These are phyloP conservation scores for Odonthalia washingtoniensis DNA, from an alignment of 31 red algal genomes.

Conservation along the genomic window DNA sequence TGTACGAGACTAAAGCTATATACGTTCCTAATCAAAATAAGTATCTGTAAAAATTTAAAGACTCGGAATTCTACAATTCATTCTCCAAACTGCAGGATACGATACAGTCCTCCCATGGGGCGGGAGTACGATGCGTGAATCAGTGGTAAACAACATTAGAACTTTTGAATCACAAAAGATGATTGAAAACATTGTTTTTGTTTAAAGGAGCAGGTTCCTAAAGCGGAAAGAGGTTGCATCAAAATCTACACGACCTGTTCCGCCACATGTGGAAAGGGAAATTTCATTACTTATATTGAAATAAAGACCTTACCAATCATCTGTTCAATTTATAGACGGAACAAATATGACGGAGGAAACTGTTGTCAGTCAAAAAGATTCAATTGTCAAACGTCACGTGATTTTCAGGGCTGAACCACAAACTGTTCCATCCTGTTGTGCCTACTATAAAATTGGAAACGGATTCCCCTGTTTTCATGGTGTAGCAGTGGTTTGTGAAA, in stretches of 20 bases:
- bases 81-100: conserved; percentile 7
- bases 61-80: conserved; percentile 17
- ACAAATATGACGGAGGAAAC: conserved; percentile 38
- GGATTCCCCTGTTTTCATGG: conserved; percentile 50
- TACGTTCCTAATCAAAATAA: background rate
- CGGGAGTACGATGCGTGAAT: conserved; percentile 32
- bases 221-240: background rate
- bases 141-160: conserved; percentile 37
- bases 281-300: conserved; percentile 27
- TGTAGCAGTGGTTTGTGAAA: conserved; percentile 22
- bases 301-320: conserved; percentile 10
- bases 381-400: background rate
- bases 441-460: conserved; percentile 33
- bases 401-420: background rate
- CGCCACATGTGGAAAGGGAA: conserved; percentile 25
- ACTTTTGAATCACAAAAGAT: conserved; percentile 53
- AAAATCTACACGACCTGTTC: background rate
- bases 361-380: conserved; percentile 14
- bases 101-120: conserved; percentile 33
- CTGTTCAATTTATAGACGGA: conserved; percentile 4
- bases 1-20: no score
- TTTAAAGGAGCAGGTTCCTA: conserved; percentile 21
- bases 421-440: conserved; percentile 41
- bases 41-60: conserved; percentile 34
- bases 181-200: conserved; percentile 17